Base-by-base conservation (phyloP, 2,329 filamentous ascomycete genomes). In the Aspergillus sp. region DNA sequence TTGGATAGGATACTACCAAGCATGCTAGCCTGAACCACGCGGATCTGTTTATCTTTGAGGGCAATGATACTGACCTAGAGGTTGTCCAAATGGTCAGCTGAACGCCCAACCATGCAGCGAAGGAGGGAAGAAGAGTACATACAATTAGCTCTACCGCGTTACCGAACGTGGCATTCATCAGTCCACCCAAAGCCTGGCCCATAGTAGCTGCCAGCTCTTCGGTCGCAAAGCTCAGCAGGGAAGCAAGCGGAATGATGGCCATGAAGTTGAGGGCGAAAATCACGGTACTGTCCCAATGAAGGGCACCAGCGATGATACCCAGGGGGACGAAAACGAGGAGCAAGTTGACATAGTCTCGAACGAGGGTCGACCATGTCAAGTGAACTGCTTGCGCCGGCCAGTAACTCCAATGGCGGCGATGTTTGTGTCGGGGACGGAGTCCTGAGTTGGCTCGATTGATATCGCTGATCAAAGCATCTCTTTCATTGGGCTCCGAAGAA, bases 21-120 rank as follows among this genome's bases (percentile, higher is more conserved):
- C 93, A 98, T 98, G 64, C 92, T 96, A 20, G 94, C 90, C 79
- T 98, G 95, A n/a, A 98, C 94, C 65, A 98, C 93, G 69, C 94
- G 88, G 72, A 97, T 96, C 78, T 98, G 90, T 63, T 87, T 87
- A 68, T 95, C 87, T 65, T 82, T 86, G 50, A 99, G 84, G 18
- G 95, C 95, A 64, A 98, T 90, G 67, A 98, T 94, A 74, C 91
- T 96, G 73, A 96, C 91, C 90, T 94, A 71, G 10, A 58, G 36
- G 18, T 42, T 52, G 47, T 16, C 3, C 11, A 14, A 32, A 49
- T 14, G 26, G 32, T 63, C 49, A 59, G 57, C 31, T 31, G 5
- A 50, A 47, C 6, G 18, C 2, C 18, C n/a, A 10, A 10, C 16
- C 2, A 14, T 49, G 11, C 42, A 31, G 20, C 50, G 65, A 83